phyloP scores from a whole-genome alignment of 2,329 filamentous ascomycete genomes.

The Colletotrichum tofieldiae region DNA sequence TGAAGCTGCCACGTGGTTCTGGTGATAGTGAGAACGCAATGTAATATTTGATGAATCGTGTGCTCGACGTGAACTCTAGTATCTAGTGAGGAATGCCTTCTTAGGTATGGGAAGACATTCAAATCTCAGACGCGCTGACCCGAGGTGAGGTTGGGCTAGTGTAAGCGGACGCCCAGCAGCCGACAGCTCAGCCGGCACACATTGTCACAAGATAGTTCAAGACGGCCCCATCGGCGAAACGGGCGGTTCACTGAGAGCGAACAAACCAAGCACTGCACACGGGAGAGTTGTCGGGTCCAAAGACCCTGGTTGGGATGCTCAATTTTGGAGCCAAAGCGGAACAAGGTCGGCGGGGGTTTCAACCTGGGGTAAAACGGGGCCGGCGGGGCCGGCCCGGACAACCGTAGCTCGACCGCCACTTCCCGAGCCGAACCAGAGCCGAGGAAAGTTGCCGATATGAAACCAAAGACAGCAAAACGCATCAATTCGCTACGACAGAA shows the following conservation, averaged over 20 bases:
- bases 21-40: neutral
- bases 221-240: constrained; percentile 32
- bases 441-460: neutral
- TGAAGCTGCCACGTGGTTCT: neutral
- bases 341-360: neutral
- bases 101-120: neutral
- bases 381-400: constrained; percentile 23
- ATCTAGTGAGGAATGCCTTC: neutral
- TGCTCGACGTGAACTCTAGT: neutral
- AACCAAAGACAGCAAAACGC: neutral
- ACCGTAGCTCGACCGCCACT: constrained; percentile 9
- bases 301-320: neutral
- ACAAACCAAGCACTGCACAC: neutral
- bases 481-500: neutral
- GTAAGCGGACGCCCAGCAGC: neutral
- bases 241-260: neutral
- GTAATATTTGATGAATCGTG: neutral
- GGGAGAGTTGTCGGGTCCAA: neutral
- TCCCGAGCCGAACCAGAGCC: constrained; percentile 35
- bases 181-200: neutral
- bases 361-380: constrained; percentile 28
- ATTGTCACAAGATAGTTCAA: neutral
- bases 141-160: neutral
- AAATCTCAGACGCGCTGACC: neutral
- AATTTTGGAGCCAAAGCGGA: neutral